These are phyloP conservation scores for Carex sylvatica DNA, from an alignment of 202 grass and related monocot genomes.

Conservation along the genomic window DNA sequence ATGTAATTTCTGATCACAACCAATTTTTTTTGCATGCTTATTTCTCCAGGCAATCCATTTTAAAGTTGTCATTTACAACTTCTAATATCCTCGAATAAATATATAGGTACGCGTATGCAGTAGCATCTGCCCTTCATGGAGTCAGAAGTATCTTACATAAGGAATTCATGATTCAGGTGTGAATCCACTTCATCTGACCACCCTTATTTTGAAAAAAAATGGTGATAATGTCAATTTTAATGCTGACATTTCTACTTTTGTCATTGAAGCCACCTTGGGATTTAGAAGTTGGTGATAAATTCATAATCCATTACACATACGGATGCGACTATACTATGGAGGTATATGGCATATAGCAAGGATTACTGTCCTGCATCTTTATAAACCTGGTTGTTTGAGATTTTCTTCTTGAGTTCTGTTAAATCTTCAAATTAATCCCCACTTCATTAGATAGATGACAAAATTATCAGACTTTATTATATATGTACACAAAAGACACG, in stretches of 20 bases:
- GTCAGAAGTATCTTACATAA: slow-evolving; percentile 70
- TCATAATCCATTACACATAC: slow-evolving; percentile 97
- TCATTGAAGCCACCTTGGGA: slow-evolving; percentile 84
- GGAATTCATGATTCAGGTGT: slow-evolving; percentile 97
- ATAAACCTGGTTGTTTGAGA: slow-evolving; percentile 18
- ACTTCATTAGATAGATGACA: neutral
- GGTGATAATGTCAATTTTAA: neutral
- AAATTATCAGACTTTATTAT: neutral
- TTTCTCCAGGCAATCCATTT: neutral
- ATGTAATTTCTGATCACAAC: slow-evolving; percentile 48
- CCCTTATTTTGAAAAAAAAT: neutral
- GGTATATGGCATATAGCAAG: slow-evolving; percentile 36
- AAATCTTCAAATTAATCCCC: neutral
- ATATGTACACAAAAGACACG: neutral
- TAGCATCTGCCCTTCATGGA: slow-evolving; percentile 90
- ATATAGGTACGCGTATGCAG: slow-evolving; percentile 82
- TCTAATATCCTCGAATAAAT: slow-evolving; percentile 12
- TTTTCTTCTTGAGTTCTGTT: slow-evolving; percentile 3
- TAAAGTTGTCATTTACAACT: neutral
- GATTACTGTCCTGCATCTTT: neutral
- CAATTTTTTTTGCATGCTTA: slow-evolving; percentile 24
- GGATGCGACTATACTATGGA: slow-evolving; percentile 81
- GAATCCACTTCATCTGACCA: neutral
- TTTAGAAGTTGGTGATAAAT: slow-evolving; percentile 62
- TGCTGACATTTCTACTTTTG: slow-evolving; percentile 27